Percentiles rank a stretch among this genome's conserved stretches.
Conservation (phyloP, 257 asterid species). For the Salvia miltiorrhiza region DNA sequence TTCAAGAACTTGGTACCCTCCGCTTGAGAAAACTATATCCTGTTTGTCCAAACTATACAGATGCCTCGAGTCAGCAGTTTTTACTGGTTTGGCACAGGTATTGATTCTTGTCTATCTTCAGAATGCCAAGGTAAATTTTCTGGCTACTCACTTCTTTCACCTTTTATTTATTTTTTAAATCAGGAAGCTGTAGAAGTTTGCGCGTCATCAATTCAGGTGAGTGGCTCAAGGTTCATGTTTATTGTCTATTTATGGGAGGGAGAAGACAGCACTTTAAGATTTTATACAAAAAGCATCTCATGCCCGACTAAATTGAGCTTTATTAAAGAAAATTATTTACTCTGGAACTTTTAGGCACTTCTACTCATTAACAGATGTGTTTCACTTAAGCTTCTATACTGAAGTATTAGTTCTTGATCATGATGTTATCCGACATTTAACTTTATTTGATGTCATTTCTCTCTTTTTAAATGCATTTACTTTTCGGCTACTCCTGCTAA, state of each 20-base stretch:
- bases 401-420: conserved; percentile 10
- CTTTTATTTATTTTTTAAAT: conserved; percentile 8
- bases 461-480: conserved; percentile 23
- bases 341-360: conserved; percentile 9
- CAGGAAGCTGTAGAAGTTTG: conserved; percentile 98
- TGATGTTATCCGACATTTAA: conserved; percentile 7
- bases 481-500: conserved; percentile 17
- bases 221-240: conserved; percentile 22
- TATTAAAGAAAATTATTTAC: conserved; percentile 1
- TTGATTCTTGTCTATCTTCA: conserved; percentile 19
- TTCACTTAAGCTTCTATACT: conserved; percentile 6
- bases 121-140: conserved; percentile 1
- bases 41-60: conserved; percentile 89
- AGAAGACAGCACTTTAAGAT: background rate
- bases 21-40: conserved; percentile 94
- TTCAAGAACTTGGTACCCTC: conserved; percentile 87
- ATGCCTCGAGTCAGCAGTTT: conserved; percentile 81
- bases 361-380: conserved; percentile 1
- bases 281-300: conserved; percentile 12
- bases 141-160: conserved; percentile 19
- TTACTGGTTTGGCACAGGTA: conserved; percentile 99
- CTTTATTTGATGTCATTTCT: conserved; percentile 6
- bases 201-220: conserved; percentile 86
- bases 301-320: conserved; percentile 7
- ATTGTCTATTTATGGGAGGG: background rate